Evolutionary conservation across 2,329 filamentous ascomycete species (phyloP).

Genomic region (Trichophyton benhamiae): DNA sequence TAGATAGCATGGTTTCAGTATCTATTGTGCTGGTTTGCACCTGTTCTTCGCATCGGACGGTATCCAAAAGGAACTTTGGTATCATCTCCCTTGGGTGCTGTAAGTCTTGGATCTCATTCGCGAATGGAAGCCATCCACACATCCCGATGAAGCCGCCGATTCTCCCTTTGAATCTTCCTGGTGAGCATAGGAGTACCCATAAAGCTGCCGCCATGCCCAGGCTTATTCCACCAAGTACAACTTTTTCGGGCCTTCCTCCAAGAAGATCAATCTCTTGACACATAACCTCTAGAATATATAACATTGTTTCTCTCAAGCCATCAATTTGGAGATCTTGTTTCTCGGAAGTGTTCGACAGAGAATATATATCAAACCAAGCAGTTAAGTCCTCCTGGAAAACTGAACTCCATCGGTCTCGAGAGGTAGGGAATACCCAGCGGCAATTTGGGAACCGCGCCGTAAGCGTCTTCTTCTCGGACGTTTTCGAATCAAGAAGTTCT

Average conservation of each 20-base stretch:
- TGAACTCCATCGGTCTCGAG: constrained; percentile 27
- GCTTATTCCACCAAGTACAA: constrained; percentile 39
- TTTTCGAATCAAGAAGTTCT: constrained; percentile 32
- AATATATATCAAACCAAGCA: constrained; percentile 40
- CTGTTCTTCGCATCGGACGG: constrained; percentile 5
- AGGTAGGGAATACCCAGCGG: constrained; percentile 39
- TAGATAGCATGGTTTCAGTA: constrained; percentile 18
- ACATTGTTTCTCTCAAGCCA: constrained; percentile 31
- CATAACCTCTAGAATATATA: constrained; percentile 26
- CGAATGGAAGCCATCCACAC: constrained; percentile 43
- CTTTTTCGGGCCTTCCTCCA: constrained; percentile 15
- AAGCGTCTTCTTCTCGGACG: constrained; percentile 24
- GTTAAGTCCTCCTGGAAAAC: constrained; percentile 37
- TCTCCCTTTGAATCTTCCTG: constrained; percentile 11
- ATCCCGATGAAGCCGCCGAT: constrained; percentile 38
- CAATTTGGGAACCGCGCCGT: constrained; percentile 21
- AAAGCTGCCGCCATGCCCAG: constrained; percentile 38
- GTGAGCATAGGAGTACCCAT: constrained; percentile 26
- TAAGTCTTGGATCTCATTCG: constrained; percentile 7
- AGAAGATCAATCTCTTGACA: constrained; percentile 26
- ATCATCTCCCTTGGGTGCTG: neutral
- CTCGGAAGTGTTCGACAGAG: constrained; percentile 27
- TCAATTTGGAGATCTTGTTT: constrained; percentile 27
- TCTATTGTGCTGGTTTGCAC: neutral
- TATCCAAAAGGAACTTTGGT: neutral